These are phyloP conservation scores for Blastomyces parvus DNA, from an alignment of 2,329 filamentous ascomycete genomes.

Conservation along the genomic window DNA sequence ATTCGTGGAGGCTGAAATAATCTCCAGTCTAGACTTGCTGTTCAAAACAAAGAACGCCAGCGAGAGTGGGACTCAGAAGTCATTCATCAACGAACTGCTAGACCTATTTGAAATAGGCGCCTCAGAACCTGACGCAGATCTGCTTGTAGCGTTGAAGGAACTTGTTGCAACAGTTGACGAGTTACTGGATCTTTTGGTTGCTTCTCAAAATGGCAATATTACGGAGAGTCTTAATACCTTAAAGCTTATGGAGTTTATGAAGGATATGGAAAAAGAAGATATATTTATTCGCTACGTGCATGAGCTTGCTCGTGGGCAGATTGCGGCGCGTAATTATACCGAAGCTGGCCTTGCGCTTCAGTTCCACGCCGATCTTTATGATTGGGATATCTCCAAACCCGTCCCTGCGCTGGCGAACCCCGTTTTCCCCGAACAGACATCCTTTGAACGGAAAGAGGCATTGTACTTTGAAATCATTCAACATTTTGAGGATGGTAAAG, in stretches of 20 bases:
- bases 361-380: slow-evolving; percentile 84
- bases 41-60: slow-evolving; percentile 85
- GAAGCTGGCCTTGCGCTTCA: slow-evolving; percentile 84
- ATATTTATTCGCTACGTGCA: slow-evolving; percentile 96
- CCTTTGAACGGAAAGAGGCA: slow-evolving; percentile 85
- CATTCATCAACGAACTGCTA: slow-evolving; percentile 79
- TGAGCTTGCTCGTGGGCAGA: slow-evolving; percentile 72
- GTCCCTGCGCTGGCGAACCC: slow-evolving; percentile 62
- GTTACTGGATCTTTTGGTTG: slow-evolving; percentile 80
- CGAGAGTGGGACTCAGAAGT: slow-evolving; percentile 81
- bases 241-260: slow-evolving; percentile 88
- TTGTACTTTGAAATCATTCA: slow-evolving; percentile 94
- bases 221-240: slow-evolving; percentile 83
- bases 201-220: slow-evolving; percentile 65
- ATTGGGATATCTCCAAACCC: slow-evolving; percentile 68
- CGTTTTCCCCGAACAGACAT: slow-evolving; percentile 68
- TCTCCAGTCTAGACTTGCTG: slow-evolving; percentile 79
- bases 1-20: slow-evolving; percentile 90
- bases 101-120: slow-evolving; percentile 67
- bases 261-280: slow-evolving; percentile 93
- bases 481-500: slow-evolving; percentile 86
- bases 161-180: slow-evolving; percentile 81
- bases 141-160: slow-evolving; percentile 66
- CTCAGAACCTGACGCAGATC: slow-evolving; percentile 38
- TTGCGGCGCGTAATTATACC: slow-evolving; percentile 64